phyloP scores from a whole-genome alignment of 129 eudicot genomes.

The Flaveria brownii region DNA sequence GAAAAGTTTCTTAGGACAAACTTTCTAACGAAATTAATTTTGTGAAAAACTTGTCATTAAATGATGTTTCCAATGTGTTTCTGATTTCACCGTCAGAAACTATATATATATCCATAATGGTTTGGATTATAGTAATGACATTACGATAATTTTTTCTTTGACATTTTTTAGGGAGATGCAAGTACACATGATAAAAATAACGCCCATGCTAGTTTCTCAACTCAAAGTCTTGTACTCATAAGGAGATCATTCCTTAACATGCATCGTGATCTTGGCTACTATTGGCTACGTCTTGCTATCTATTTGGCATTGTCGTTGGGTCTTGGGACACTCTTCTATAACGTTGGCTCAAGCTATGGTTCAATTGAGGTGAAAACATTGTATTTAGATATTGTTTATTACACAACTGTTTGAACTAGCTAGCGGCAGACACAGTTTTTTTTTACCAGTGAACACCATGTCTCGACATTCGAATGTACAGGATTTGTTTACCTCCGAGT shows the following conservation, averaged over 20 bases:
- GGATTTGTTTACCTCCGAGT: no score
- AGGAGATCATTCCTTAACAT: slow-evolving; percentile 60
- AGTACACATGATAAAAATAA: slow-evolving; percentile 34
- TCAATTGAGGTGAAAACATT: slow-evolving; percentile 51
- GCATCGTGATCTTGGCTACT: slow-evolving; percentile 69
- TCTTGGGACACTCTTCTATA: slow-evolving; percentile 54
- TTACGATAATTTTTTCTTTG: background rate
- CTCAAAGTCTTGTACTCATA: slow-evolving; percentile 60
- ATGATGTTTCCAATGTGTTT: no score
- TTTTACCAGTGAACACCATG: no score
- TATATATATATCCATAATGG: no score
- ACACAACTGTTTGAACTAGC: no score
- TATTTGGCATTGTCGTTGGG: slow-evolving; percentile 49
- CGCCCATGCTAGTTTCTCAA: slow-evolving; percentile 51
- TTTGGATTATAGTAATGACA: background rate
- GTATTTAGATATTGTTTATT: background rate
- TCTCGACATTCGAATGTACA: no score
- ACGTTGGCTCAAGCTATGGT: slow-evolving; percentile 49
- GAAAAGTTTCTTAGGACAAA: no score
- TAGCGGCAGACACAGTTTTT: no score
- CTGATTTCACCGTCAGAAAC: no score
- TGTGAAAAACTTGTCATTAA: no score
- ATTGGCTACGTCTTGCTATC: slow-evolving; percentile 64
- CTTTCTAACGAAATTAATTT: no score
- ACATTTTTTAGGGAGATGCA: slow-evolving; percentile 27